Conservation (phyloP, 352 stramenopile species). For the Thalassiosira exigua region DNA sequence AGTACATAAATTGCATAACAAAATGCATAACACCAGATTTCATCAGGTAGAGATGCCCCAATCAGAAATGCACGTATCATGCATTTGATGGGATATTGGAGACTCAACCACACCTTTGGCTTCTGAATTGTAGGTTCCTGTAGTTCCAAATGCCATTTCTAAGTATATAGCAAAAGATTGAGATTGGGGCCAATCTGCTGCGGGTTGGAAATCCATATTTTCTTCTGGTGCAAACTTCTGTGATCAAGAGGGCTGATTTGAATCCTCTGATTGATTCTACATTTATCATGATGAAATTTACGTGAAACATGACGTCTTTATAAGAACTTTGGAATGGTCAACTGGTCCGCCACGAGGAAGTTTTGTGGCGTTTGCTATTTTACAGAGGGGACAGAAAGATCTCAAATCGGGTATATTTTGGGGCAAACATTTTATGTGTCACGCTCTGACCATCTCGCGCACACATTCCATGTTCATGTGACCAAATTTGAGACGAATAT, state of each 20-base stretch:
- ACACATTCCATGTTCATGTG: constrained; percentile 22
- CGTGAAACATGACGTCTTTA: constrained; percentile 14
- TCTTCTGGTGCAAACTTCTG: constrained; percentile 11
- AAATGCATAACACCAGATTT: constrained; percentile 19
- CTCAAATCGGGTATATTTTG: constrained; percentile 10
- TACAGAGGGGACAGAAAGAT: constrained; percentile 23
- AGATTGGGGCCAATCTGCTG: constrained; percentile 24
- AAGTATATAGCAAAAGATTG: constrained; percentile 17
- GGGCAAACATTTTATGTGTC: not conserved
- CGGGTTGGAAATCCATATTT: constrained; percentile 30
- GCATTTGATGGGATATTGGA: constrained; percentile 25
- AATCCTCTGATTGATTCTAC: constrained; percentile 15
- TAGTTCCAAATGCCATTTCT: constrained; percentile 27
- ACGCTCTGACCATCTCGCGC: not conserved
- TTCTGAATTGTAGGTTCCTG: constrained; percentile 24
- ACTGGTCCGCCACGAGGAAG: constrained; percentile 8
- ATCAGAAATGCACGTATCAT: constrained; percentile 13
- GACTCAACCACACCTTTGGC: constrained; percentile 32
- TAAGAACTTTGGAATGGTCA: constrained; percentile 13
- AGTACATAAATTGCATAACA: constrained; percentile 2
- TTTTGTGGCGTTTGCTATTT: constrained; percentile 2
- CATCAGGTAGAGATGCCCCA: constrained; percentile 2
- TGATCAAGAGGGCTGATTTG: constrained; percentile 18
- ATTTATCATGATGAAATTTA: constrained; percentile 34
- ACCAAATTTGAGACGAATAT: constrained; percentile 5